A percentile compares a stretch with the other conserved stretches of the same genome.
These are phyloP conservation scores for Prunus padus DNA, from an alignment of 306 rosid species.

Conservation along the genomic window DNA sequence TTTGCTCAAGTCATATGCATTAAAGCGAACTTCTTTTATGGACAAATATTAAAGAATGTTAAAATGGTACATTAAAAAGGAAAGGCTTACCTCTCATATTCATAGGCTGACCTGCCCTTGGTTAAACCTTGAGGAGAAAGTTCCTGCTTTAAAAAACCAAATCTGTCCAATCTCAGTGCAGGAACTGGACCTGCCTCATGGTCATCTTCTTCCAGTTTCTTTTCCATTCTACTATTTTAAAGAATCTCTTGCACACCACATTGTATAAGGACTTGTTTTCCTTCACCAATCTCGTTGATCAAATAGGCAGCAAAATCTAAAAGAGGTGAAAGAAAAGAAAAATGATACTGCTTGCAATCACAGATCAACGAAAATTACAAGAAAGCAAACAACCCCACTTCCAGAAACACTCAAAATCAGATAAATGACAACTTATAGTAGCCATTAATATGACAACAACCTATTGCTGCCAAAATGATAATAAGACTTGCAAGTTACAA, in stretches of 20 bases:
- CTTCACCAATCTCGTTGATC: slow-evolving; percentile 6
- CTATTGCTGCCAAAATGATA: slow-evolving; percentile 1
- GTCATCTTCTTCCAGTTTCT: slow-evolving; percentile 59
- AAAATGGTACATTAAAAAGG: background rate
- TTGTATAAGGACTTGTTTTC: slow-evolving; percentile 18
- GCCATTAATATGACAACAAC: slow-evolving; percentile 8
- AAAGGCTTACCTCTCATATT: slow-evolving; percentile 57
- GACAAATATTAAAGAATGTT: background rate
- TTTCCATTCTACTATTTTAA: slow-evolving; percentile 63
- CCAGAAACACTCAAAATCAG: background rate
- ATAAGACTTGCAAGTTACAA: background rate
- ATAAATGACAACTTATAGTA: slow-evolving; percentile 1
- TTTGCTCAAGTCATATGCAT: background rate
- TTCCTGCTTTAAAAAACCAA: slow-evolving; percentile 82
- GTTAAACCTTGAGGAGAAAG: slow-evolving; percentile 49
- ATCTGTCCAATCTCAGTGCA: slow-evolving; percentile 74
- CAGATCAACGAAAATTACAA: background rate
- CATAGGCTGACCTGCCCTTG: slow-evolving; percentile 55
- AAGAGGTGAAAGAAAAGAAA: background rate
- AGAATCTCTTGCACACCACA: slow-evolving; percentile 29
- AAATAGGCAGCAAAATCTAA: slow-evolving; percentile 15
- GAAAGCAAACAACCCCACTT: background rate
- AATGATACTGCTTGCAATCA: background rate
- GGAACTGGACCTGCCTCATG: slow-evolving; percentile 69
- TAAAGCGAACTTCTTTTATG: background rate